Percentiles rank a stretch among this genome's conserved stretches.
Conservation (phyloP, 1,284 basidiomycete genomes). For the Fomitopsis schrenkii region DNA sequence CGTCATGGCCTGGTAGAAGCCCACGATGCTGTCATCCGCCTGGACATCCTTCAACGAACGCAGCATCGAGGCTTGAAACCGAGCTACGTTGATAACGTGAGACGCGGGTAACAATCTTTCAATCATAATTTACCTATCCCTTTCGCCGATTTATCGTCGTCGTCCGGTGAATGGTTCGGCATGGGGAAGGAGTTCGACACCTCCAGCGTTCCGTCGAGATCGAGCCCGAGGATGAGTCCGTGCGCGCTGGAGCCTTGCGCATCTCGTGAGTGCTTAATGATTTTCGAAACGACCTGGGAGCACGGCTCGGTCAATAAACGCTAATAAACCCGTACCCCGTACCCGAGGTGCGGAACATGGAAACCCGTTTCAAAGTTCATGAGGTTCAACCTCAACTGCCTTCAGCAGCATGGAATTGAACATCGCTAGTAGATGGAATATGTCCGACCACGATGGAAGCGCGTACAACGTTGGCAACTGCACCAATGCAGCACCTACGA, state of each 20-base stretch:
- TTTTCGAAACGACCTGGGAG: constrained; percentile 84
- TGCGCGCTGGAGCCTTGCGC: constrained; percentile 65
- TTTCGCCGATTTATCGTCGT: constrained; percentile 76
- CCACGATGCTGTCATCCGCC: constrained; percentile 92
- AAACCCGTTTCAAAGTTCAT: not conserved
- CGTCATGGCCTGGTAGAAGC: constrained; percentile 92
- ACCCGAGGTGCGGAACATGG: not conserved
- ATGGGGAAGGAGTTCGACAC: constrained; percentile 92
- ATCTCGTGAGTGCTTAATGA: constrained; percentile 83
- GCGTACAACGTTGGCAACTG: not conserved
- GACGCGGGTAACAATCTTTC: not conserved
- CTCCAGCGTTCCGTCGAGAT: constrained; percentile 88
- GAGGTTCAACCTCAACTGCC: not conserved
- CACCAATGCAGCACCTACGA: not conserved
- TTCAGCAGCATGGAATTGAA: not conserved
- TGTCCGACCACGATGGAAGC: not conserved
- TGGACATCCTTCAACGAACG: constrained; percentile 89
- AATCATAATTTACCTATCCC: constrained; percentile 50
- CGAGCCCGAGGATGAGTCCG: constrained; percentile 87
- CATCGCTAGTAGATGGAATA: not conserved
- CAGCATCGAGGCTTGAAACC: constrained; percentile 85
- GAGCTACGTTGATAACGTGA: constrained; percentile 40
- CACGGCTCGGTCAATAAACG: not conserved
- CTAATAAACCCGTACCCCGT: constrained; percentile 1
- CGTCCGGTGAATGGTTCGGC: constrained; percentile 66